A percentile compares a stretch with the other conserved stretches of the same genome.
phyloP scores from a whole-genome alignment of 139 green algal genomes.

The Chlamydomonas asymmetrica region DNA sequence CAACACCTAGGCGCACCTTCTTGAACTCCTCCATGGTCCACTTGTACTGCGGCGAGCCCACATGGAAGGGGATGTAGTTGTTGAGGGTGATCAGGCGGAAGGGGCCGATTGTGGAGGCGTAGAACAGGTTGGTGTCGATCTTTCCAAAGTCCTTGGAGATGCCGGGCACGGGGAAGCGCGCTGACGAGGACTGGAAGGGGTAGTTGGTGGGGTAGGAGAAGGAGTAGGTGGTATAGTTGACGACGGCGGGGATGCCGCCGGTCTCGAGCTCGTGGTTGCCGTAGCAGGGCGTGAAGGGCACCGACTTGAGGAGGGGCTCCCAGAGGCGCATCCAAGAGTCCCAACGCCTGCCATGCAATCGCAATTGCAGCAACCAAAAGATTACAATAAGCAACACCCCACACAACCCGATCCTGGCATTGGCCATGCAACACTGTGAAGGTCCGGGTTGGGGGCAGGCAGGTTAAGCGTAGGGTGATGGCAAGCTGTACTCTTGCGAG shows the following conservation, averaged over 20 bases:
- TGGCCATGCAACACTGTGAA: too few species aligned
- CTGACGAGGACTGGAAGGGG: constrained; percentile 40
- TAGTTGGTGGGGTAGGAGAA: constrained; percentile 41
- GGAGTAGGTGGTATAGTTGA: constrained; percentile 31
- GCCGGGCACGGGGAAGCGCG: constrained; percentile 27
- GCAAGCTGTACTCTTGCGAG: too few species aligned
- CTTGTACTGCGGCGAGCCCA: constrained; percentile 21
- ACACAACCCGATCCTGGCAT: too few species aligned
- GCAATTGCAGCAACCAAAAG: too few species aligned
- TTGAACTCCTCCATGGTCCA: constrained; percentile 14
- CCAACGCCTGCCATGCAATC: constrained; percentile 37
- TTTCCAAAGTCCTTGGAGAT: constrained; percentile 27
- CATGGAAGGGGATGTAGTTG: constrained; percentile 44
- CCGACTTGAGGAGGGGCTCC: constrained; percentile 11
- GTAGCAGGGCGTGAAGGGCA: constrained; percentile 19
- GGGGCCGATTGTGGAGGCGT: constrained; percentile 23
- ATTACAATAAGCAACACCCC: too few species aligned
- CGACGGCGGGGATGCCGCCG: constrained; percentile 8
- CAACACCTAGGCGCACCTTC: too few species aligned
- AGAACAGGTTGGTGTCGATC: constrained; percentile 34
- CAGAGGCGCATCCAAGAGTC: constrained; percentile 28
- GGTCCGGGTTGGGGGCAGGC: too few species aligned
- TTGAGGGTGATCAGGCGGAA: constrained; percentile 36
- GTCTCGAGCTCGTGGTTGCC: constrained; percentile 42
- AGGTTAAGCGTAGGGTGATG: too few species aligned